Evolutionary conservation across 1,284 basidiomycete genomes (phyloP), one percentile per base, ranked within the genome.

Genomic region (Moniliophthora roreri): DNA sequence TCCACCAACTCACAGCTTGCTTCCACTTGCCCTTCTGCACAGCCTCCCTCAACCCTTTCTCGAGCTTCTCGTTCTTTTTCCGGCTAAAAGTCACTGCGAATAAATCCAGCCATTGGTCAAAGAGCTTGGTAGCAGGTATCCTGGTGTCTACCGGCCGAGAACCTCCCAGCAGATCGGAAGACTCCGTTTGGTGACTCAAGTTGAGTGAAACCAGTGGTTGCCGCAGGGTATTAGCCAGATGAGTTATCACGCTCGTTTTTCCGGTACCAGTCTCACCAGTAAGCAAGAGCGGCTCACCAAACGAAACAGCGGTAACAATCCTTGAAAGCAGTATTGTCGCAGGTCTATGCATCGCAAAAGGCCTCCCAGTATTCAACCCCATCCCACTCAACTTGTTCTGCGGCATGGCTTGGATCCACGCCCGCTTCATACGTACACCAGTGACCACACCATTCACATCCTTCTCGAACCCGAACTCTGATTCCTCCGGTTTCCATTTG

Each of bases 231-330:
- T 85, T 79, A 16, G 97, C 91, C 20, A 99, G 80, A 61, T 97
- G 87, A 20, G 95, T 93, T 16, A 99, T 84, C 2, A 88, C 82
- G 41, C 95, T 97, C 1, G 97, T 99, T 73, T 99, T 99, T 35
- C 97, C 97, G 0, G 97, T 99, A 39, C 97, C 97, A 0, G 97
- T 99, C 75, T 99, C 97, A 51, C 97, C 97, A 0, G 96, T 95
- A 18, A 99, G 81, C 1, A 99, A 80, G 1, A 96, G 77, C 0
- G 97, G 95, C 66, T 99, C 97, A 13, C 74, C 72, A 35, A 90
- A 75, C 0, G 86, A 77, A 32, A 95, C 77, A 0, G 89, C 83
- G 10, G 85, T 87, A 0, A 88, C 84, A 41, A 99, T 85, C 23
- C 92, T 85, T 37, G 95, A 91, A 20, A 98, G 79, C 5, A 98